Percentiles rank a stretch among this genome's conserved stretches.
Conservation (phyloP, 2,329 filamentous ascomycete species). For the Ophiocordyceps sinensis region DNA sequence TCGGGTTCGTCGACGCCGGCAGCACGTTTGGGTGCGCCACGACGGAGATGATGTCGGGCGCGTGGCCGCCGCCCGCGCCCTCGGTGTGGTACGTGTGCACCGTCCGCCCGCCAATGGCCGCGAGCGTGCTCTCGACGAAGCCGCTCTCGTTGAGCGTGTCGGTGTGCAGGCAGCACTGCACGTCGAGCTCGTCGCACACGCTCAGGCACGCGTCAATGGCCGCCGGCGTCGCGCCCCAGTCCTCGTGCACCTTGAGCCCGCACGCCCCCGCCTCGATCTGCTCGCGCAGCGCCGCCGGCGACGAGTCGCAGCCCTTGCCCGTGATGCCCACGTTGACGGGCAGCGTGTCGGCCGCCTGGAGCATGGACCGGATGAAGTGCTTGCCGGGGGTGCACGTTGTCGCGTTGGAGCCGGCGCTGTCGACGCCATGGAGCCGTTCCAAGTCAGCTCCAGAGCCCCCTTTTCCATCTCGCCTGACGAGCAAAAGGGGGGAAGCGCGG, state of each 20-base stretch:
- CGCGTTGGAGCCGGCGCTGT: slow-evolving; percentile 77
- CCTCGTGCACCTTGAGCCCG: slow-evolving; percentile 88
- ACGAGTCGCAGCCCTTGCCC: slow-evolving; percentile 82
- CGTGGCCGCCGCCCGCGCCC: slow-evolving; percentile 86
- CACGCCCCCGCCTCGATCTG: slow-evolving; percentile 74
- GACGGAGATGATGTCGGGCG: slow-evolving; percentile 88
- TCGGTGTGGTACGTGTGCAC: slow-evolving; percentile 98
- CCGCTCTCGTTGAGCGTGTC: slow-evolving; percentile 94
- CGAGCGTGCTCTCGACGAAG: slow-evolving; percentile 86
- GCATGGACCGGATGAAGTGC: slow-evolving; percentile 74
- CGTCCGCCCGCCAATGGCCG: slow-evolving; percentile 70
- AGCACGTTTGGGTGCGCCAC: slow-evolving; percentile 82
- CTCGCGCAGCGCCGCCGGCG: slow-evolving; percentile 55
- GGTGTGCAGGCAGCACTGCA: slow-evolving; percentile 90
- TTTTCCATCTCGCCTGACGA: too few species aligned
- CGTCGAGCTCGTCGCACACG: slow-evolving; percentile 81
- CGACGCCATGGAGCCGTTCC: not conserved
- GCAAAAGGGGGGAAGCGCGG: too few species aligned
- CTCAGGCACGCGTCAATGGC: slow-evolving; percentile 77
- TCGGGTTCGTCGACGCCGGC: slow-evolving; percentile 84
- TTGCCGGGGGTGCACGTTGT: slow-evolving; percentile 87
- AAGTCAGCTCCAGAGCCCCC: not conserved
- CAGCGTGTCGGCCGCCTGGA: slow-evolving; percentile 68
- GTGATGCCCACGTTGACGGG: slow-evolving; percentile 86
- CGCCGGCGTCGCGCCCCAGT: slow-evolving; percentile 85